phyloP scores from a whole-genome alignment of 495 filamentous ascomycete species.

The Sordaria brevicollis region DNA sequence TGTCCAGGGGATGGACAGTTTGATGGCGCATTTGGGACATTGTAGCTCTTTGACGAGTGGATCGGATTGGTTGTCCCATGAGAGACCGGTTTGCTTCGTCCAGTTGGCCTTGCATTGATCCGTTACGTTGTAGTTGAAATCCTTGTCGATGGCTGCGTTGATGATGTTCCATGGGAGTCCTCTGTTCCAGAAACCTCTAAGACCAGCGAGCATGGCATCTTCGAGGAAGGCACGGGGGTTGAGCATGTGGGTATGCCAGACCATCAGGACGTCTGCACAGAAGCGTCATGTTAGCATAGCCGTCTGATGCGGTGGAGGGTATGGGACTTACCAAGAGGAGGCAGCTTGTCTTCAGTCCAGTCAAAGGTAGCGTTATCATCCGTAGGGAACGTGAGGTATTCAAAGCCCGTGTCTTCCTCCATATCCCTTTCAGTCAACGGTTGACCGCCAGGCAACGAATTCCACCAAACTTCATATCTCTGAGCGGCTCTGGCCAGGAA shows the following conservation, averaged over 20 bases:
- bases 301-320: neutral
- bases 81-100: constrained; percentile 35
- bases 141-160: constrained; percentile 52
- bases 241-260: constrained; percentile 81
- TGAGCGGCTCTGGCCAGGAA: constrained; percentile 65
- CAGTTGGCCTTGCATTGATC: constrained; percentile 38
- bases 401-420: constrained; percentile 1
- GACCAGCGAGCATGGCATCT: constrained; percentile 57
- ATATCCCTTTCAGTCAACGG: constrained; percentile 26
- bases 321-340: constrained; percentile 27
- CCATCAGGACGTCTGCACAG: constrained; percentile 67
- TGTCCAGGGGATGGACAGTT: constrained; percentile 49
- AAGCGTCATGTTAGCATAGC: constrained; percentile 5
- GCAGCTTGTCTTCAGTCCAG: constrained; percentile 25
- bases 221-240: constrained; percentile 72
- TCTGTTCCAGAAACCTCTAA: constrained; percentile 49
- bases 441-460: constrained; percentile 16
- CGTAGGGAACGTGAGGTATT: constrained; percentile 16
- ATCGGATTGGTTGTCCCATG: constrained; percentile 52
- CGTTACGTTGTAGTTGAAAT: constrained; percentile 51
- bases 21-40: constrained; percentile 46
- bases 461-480: constrained; percentile 68
- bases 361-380: constrained; percentile 2
- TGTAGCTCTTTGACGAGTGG: constrained; percentile 33
- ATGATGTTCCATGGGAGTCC: constrained; percentile 65